phyloP scores from a whole-genome alignment of 2,329 filamentous ascomycete genomes.

The Xylariaceae sp. region DNA sequence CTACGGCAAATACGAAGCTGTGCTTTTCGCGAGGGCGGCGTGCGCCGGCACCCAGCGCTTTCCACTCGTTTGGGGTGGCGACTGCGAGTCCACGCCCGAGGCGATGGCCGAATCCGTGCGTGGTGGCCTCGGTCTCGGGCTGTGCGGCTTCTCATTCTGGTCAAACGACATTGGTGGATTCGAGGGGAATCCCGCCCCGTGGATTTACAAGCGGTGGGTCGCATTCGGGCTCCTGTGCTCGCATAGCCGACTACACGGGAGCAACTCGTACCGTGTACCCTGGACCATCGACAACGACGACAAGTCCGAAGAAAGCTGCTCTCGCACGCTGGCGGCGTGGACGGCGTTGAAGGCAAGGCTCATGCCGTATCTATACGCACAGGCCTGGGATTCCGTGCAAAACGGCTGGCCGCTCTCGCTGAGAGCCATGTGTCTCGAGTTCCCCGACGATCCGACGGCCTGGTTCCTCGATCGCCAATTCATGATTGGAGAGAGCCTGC shows the following conservation, averaged over 20 bases:
- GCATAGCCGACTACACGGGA: slow-evolving; percentile 66
- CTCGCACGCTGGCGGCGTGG: slow-evolving; percentile 42
- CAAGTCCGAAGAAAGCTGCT: slow-evolving; percentile 49
- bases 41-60: slow-evolving; percentile 64
- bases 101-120: slow-evolving; percentile 67
- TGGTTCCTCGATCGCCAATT: slow-evolving; percentile 67
- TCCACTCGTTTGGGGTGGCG: slow-evolving; percentile 67
- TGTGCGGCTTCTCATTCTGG: slow-evolving; percentile 64
- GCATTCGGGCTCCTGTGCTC: slow-evolving; percentile 67
- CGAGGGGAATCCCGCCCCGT: slow-evolving; percentile 60
- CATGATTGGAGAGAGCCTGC: slow-evolving; percentile 61
- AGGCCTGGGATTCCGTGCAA: slow-evolving; percentile 37
- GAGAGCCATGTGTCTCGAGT: slow-evolving; percentile 62
- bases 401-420: slow-evolving; percentile 57
- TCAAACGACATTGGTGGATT: slow-evolving; percentile 67
- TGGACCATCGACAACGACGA: slow-evolving; percentile 66
- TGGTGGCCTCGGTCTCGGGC: slow-evolving; percentile 57
- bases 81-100: slow-evolving; percentile 68
- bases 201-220: slow-evolving; percentile 73
- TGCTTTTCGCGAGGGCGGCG: slow-evolving; percentile 61
- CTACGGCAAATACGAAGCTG: slow-evolving; percentile 48
- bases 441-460: slow-evolving; percentile 61
- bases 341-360: slow-evolving; percentile 45
- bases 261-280: slow-evolving; percentile 65
- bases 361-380: slow-evolving; percentile 48